These are phyloP conservation scores for Fusarium ramigenum DNA, from an alignment of 2,329 filamentous ascomycete genomes.

Conservation along the genomic window DNA sequence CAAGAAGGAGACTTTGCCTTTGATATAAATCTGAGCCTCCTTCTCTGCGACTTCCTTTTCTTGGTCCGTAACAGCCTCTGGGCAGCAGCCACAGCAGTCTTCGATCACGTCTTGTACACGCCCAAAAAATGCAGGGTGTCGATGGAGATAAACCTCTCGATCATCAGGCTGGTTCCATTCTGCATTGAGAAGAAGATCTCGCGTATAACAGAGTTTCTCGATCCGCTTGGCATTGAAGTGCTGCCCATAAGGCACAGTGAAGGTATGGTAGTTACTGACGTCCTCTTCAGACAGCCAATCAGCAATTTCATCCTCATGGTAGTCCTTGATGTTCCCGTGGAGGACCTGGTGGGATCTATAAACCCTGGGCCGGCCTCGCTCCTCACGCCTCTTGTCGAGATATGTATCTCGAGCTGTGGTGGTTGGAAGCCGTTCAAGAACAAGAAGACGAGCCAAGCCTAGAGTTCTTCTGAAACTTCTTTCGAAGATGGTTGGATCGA, in stretches of 20 bases:
- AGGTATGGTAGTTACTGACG: slow-evolving; percentile 81
- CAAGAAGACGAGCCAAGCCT: slow-evolving; percentile 80
- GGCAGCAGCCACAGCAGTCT: slow-evolving; percentile 86
- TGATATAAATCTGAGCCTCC: slow-evolving; percentile 80
- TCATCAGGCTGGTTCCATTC: slow-evolving; percentile 86
- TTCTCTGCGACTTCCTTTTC: slow-evolving; percentile 76
- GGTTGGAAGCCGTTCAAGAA: slow-evolving; percentile 81
- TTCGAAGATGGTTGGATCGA: slow-evolving; percentile 90
- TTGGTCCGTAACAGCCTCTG: slow-evolving; percentile 72
- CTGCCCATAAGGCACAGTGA: slow-evolving; percentile 74
- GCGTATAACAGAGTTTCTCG: slow-evolving; percentile 83
- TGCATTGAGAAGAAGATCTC: slow-evolving; percentile 83
- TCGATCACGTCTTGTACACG: slow-evolving; percentile 76
- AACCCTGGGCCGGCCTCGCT: slow-evolving; percentile 73
- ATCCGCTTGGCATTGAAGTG: slow-evolving; percentile 74
- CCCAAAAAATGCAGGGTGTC: slow-evolving; percentile 88
- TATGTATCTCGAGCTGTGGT: slow-evolving; percentile 74
- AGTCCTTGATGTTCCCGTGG: slow-evolving; percentile 79
- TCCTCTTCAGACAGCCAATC: slow-evolving; percentile 85
- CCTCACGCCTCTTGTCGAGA: slow-evolving; percentile 72
- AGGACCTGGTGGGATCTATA: slow-evolving; percentile 50
- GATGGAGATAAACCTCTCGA: slow-evolving; percentile 79
- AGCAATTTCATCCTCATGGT: slow-evolving; percentile 80
- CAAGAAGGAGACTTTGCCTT: slow-evolving; percentile 77
- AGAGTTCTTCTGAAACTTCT: slow-evolving; percentile 79